phyloP scores from a whole-genome alignment of 345 rosid species.

The Cardiospermum halicacabum region DNA sequence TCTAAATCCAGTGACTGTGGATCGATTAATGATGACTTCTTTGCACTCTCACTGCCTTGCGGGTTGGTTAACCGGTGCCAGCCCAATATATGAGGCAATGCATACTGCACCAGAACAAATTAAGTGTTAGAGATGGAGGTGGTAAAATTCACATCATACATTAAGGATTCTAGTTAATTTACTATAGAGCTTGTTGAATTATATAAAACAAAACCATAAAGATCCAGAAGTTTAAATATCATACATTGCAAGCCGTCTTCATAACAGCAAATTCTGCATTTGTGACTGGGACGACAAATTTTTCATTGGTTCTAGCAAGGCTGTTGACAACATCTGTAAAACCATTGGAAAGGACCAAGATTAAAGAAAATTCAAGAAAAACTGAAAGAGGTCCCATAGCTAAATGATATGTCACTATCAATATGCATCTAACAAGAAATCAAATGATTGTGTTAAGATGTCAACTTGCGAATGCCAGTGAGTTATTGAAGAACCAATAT shows the following conservation, averaged over 20 bases:
- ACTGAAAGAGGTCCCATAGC: background rate
- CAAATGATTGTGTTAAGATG: background rate
- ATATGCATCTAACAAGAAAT: background rate
- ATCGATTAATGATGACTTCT: conserved; percentile 35
- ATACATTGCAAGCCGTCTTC: conserved; percentile 88
- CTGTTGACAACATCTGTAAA: conserved; percentile 72
- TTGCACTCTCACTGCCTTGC: conserved; percentile 4
- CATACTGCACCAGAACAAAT: conserved; percentile 55
- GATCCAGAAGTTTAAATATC: conserved; percentile 14
- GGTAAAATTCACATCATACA: background rate
- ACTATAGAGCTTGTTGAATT: background rate
- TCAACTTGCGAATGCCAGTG: background rate
- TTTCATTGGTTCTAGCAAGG: conserved; percentile 53
- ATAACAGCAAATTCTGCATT: conserved; percentile 79
- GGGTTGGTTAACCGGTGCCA: conserved; percentile 61
- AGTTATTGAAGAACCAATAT: background rate
- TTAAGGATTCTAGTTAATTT: background rate
- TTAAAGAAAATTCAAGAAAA: background rate
- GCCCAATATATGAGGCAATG: conserved; percentile 86
- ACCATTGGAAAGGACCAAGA: background rate
- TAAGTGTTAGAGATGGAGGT: background rate
- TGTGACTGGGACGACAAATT: conserved; percentile 62
- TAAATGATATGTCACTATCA: background rate
- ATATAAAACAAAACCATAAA: background rate
- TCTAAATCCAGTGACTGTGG: conserved; percentile 39